These are phyloP conservation scores for Nephelium lappaceum DNA, from an alignment of 345 rosid genomes.

Conservation along the genomic window DNA sequence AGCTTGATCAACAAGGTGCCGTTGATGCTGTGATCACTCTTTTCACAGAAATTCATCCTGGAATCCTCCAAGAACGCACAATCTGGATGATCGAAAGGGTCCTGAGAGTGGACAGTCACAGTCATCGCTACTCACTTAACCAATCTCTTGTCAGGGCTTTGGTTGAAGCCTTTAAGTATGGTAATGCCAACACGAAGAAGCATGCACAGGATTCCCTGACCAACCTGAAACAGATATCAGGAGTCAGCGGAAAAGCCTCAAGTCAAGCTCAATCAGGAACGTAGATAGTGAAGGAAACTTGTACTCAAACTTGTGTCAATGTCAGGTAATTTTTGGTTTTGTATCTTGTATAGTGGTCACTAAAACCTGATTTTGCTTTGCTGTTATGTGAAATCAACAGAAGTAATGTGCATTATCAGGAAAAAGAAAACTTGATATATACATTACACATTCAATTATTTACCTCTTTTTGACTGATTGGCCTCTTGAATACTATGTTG, in stretches of 20 bases:
- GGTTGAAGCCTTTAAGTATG: constrained; percentile 45
- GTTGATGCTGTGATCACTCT: constrained; percentile 28
- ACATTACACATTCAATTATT: neutral
- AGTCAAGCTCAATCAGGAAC: constrained; percentile 29
- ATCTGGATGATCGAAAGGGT: constrained; percentile 42
- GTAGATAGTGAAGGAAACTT: constrained; percentile 18
- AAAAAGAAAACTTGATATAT: neutral
- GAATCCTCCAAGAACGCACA: constrained; percentile 42
- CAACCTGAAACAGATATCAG: constrained; percentile 43
- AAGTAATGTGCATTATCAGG: constrained; percentile 11
- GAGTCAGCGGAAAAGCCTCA: constrained; percentile 29
- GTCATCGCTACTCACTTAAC: constrained; percentile 33
- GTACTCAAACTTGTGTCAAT: neutral
- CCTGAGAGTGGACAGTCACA: constrained; percentile 39
- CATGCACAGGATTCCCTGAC: constrained; percentile 51
- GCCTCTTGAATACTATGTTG: too few relatives aligned
- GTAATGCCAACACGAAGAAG: constrained; percentile 36
- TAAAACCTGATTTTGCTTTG: constrained; percentile 16
- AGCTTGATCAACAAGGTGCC: constrained; percentile 34
- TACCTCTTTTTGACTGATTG: neutral
- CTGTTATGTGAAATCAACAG: neutral
- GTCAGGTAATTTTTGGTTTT: neutral
- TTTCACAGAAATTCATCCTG: constrained; percentile 39
- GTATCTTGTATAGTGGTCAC: constrained; percentile 14
- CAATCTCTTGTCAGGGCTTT: constrained; percentile 44